Conservation (phyloP, 2,329 filamentous ascomycete species). For the Colletotrichum sp. region DNA sequence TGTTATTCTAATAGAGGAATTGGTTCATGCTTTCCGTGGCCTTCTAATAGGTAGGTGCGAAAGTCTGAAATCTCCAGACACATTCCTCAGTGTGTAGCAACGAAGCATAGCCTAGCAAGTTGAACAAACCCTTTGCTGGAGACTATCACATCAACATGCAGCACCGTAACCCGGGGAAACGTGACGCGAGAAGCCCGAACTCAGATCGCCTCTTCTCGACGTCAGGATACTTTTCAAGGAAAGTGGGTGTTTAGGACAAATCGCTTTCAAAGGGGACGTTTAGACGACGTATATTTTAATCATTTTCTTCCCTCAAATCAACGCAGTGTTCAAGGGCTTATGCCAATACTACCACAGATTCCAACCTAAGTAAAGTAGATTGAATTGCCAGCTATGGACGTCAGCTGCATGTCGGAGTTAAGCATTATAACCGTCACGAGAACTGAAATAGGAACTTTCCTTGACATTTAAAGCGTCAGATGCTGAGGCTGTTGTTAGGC, state of each 20-base stretch:
- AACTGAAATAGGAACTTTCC: background rate
- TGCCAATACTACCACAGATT: background rate
- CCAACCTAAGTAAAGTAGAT: background rate
- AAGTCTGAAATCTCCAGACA: background rate
- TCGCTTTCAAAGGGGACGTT: background rate
- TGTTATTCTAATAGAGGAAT: background rate
- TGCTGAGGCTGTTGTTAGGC: background rate
- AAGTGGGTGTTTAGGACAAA: background rate
- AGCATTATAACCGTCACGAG: background rate
- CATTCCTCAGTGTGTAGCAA: background rate
- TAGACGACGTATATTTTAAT: too few species aligned
- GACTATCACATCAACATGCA: background rate
- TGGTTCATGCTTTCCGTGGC: background rate
- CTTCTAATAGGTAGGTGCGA: background rate
- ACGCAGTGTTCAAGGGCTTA: background rate
- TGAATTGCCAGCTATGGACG: background rate
- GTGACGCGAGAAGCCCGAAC: background rate
- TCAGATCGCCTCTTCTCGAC: background rate
- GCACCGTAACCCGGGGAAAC: background rate
- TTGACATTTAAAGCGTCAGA: background rate
- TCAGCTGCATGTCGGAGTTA: background rate
- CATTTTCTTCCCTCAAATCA: too few species aligned
- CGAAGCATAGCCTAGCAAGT: background rate
- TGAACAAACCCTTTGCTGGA: background rate
- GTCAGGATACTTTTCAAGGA: background rate